These are phyloP conservation scores for Coniosporium apollinis DNA, from an alignment of 495 filamentous ascomycete genomes.

Conservation along the genomic window DNA sequence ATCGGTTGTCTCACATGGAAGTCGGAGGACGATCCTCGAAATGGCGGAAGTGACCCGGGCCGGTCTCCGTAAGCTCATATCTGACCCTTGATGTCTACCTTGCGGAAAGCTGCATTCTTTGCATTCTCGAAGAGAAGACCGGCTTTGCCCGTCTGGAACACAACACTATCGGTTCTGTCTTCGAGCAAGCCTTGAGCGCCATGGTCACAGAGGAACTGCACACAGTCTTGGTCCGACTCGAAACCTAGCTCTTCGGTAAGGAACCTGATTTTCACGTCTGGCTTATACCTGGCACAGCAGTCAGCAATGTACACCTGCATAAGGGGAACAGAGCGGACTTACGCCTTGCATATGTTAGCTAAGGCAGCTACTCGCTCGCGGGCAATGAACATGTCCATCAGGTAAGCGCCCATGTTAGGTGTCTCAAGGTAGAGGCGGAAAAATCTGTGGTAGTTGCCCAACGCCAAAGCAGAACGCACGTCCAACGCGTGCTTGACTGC, in stretches of 20 bases:
- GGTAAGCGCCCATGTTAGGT: conserved; percentile 93
- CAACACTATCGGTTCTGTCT: conserved; percentile 54
- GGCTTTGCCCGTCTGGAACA: conserved; percentile 62
- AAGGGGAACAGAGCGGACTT: conserved; percentile 28
- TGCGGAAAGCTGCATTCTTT: conserved; percentile 53
- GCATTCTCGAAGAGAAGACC: conserved; percentile 53
- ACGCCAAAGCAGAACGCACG: conserved; percentile 76
- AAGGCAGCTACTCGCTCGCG: conserved; percentile 85
- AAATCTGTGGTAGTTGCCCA: conserved; percentile 94
- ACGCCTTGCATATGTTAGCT: conserved; percentile 85
- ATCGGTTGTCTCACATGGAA: no score
- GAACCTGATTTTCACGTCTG: conserved; percentile 73
- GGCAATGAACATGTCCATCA: conserved; percentile 97
- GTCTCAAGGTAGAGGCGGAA: conserved; percentile 88
- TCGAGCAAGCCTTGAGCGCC: conserved; percentile 58
- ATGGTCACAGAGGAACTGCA: conserved; percentile 71
- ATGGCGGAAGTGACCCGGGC: no score
- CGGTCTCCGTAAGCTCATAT: no score
- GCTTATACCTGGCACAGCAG: conserved; percentile 55
- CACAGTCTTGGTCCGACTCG: conserved; percentile 77
- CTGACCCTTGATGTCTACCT: conserved; percentile 94
- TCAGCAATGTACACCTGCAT: conserved; percentile 19
- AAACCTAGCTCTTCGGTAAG: conserved; percentile 92
- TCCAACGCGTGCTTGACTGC: conserved; percentile 83
- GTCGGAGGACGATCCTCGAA: no score